These are phyloP conservation scores for Fusarium sp. DNA, from an alignment of 2,329 filamentous ascomycete genomes.

Conservation along the genomic window DNA sequence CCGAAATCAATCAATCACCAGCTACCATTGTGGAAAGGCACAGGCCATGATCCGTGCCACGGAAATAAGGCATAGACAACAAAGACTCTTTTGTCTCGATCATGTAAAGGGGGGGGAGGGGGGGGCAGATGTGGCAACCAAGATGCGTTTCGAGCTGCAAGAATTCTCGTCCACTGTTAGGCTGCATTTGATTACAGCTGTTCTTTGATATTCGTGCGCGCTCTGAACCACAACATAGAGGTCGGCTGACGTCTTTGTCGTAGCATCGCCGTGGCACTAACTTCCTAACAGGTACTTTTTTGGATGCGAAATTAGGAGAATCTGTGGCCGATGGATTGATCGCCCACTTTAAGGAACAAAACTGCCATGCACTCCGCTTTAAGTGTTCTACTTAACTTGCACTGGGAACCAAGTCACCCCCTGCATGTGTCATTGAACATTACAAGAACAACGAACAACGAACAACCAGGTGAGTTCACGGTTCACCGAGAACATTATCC, in stretches of 20 bases:
- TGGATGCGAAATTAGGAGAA: not conserved
- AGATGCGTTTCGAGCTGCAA: no score
- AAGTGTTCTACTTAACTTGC: no score
- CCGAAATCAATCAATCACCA: no score
- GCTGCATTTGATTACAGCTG: not conserved
- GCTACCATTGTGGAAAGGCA: no score
- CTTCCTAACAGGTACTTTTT: not conserved
- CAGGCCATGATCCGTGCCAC: no score
- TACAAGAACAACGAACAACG: no score
- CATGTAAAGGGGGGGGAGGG: no score
- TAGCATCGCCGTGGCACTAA: not conserved
- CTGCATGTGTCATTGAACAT: no score
- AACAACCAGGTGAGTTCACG: no score
- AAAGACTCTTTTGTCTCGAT: no score
- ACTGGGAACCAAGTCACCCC: no score
- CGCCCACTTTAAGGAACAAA: not conserved
- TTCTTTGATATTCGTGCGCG: not conserved
- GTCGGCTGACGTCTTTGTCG: not conserved
- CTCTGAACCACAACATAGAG: not conserved
- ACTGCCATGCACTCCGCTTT: not conserved
- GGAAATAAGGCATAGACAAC: no score
- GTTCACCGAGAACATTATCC: not conserved
- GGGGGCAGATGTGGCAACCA: not conserved
- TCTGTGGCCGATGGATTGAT: not conserved
- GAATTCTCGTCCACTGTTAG: not conserved